Evolutionary conservation across 192 early-diverging fungal species (phyloP), one percentile per base, ranked within the genome.

Genomic region (Linnemannia exigua): DNA sequence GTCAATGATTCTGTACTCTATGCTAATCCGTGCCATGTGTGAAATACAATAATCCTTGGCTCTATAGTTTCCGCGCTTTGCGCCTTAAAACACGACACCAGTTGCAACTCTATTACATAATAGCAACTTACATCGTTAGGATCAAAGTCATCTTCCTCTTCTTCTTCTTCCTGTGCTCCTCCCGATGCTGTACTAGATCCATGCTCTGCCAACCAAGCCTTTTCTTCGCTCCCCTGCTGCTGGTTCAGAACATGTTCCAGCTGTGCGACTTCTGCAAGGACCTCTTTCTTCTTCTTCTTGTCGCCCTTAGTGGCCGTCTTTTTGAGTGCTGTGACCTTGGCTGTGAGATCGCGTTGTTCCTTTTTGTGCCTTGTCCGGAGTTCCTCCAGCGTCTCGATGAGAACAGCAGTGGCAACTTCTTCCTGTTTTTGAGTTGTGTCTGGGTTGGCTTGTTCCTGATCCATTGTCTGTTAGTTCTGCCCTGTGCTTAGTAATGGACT

Each of bases 211-310:
- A 82, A 71, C 68, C 90, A 81, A 48, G 84, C 76, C n/a, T 75
- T 87, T 19, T 93, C 73, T 68, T 96, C 95, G 8, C 87, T 74
- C 16, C 88, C 92, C 20, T 98, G 96, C 52, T 92, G 88, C 63
- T 90, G 84, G 25, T 83, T 88, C 63, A 95, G 88, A 68, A 92
- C 89, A 19, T 70, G 75, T 82, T 97, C 96, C 74, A 98, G 77
- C 6, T 80, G 82, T 9, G 92, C 93, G 54, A 96, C 93, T 44
- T 96, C 91, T 8, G 88, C 88, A 1, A 88, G 69, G 11, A 97
- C 78, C 61, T 91, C 93, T 79, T 98, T 95, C 90, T 98, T 99
- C 83, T 97, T 97, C 88, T 94, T 92, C 90, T 98, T 98, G 89
- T 97, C 93, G 58, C 93, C 94, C 54, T 95, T 93, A 50, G 92